Percentiles rank a stretch among this genome's conserved stretches.
These are phyloP conservation scores for Ogataea thermomethanolica DNA, from an alignment of 805 yeast genomes.

Conservation along the genomic window DNA sequence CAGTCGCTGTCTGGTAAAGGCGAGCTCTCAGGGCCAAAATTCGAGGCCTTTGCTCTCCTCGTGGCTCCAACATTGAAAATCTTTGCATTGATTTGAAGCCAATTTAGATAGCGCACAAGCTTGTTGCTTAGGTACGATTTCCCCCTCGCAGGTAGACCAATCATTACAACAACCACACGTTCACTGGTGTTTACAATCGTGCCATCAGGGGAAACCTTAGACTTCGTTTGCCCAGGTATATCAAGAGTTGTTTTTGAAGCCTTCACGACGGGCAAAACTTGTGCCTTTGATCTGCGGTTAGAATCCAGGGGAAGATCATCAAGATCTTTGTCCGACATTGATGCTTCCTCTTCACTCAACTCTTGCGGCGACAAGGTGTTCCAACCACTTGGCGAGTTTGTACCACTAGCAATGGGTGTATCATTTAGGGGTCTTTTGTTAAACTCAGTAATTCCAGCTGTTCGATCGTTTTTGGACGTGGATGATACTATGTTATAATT, in stretches of 20 bases:
- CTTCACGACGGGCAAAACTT: background rate
- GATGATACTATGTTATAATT: constrained; percentile 9
- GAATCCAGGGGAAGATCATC: background rate
- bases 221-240: constrained; percentile 87
- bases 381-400: constrained; percentile 47
- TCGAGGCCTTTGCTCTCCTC: constrained; percentile 66
- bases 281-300: background rate
- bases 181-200: constrained; percentile 54
- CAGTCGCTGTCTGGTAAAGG: constrained; percentile 49
- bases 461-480: background rate
- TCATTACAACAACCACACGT: constrained; percentile 91
- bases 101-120: constrained; percentile 82
- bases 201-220: constrained; percentile 76
- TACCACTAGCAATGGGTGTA: constrained; percentile 61
- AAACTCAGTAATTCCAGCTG: constrained; percentile 50
- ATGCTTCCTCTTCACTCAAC: constrained; percentile 29
- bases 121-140: constrained; percentile 92
- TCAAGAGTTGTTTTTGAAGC: constrained; percentile 62
- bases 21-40: constrained; percentile 64
- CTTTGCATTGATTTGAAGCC: constrained; percentile 87
- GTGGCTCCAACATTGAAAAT: constrained; percentile 97
- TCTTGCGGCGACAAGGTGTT: constrained; percentile 24
- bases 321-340: constrained; percentile 10
- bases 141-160: constrained; percentile 93
- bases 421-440: constrained; percentile 72